These are phyloP conservation scores for Trametes versicolor DNA, from an alignment of 1,284 basidiomycete genomes.

Conservation along the genomic window DNA sequence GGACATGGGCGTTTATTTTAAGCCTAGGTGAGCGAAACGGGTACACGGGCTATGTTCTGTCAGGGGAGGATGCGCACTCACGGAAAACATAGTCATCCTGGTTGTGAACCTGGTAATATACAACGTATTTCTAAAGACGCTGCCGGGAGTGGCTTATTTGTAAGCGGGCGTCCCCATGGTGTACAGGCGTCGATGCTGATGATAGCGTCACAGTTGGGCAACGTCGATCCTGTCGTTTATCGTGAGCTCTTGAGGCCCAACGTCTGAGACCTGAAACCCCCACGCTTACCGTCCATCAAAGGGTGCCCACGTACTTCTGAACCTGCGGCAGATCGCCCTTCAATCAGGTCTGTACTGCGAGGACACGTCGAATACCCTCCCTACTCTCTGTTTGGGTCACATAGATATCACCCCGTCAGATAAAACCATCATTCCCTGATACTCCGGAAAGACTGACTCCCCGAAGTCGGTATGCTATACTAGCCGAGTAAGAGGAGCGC, in stretches of 20 bases:
- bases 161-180: constrained; percentile 5
- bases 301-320: constrained; percentile 36
- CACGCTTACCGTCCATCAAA: constrained; percentile 7
- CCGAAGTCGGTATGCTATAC: too few relatives aligned
- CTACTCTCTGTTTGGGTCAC: too few relatives aligned
- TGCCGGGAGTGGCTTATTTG: constrained; percentile 26
- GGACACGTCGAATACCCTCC: too few relatives aligned
- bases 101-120: constrained; percentile 28
- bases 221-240: constrained; percentile 28
- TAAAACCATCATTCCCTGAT: too few relatives aligned
- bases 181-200: neutral
- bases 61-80: neutral
- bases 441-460: too few relatives aligned
- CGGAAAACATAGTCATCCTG: constrained; percentile 21
- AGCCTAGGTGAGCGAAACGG: constrained; percentile 31
- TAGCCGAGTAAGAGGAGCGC: too few relatives aligned
- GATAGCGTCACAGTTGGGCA: constrained; percentile 25
- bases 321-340: constrained; percentile 18
- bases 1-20: constrained; percentile 53
- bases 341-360: neutral
- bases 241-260: constrained; percentile 14
- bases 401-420: too few relatives aligned
- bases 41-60: neutral
- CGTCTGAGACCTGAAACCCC: neutral
- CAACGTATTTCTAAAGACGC: constrained; percentile 16